phyloP scores from a whole-genome alignment of 768 basidiomycete species.

The Pisolithus microcarpus region DNA sequence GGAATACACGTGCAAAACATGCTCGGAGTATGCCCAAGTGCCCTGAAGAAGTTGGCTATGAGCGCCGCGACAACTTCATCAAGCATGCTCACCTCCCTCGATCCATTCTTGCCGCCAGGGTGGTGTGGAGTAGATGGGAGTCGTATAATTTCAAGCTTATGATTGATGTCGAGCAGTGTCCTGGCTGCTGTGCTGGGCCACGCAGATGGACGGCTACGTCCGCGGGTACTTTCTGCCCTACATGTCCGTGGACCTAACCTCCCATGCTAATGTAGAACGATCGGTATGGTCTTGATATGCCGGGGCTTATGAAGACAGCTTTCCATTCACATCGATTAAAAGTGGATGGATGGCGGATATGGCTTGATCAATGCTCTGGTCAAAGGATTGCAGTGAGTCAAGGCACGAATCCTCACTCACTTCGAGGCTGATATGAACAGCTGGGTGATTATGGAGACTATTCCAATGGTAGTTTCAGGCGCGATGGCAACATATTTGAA shows the following conservation, averaged over 20 bases:
- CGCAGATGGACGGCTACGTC: too few relatives aligned
- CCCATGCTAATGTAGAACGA: too few relatives aligned
- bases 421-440: background rate
- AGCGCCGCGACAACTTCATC: background rate
- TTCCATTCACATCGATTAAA: background rate
- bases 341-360: too few relatives aligned
- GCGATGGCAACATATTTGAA: background rate
- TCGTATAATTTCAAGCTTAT: background rate
- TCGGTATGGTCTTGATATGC: background rate
- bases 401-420: too few relatives aligned
- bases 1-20: too few relatives aligned
- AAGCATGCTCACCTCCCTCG: background rate
- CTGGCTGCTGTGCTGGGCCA: background rate
- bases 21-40: too few relatives aligned
- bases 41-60: too few relatives aligned
- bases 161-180: background rate
- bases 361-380: background rate
- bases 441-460: background rate
- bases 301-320: background rate
- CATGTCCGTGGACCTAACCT: background rate
- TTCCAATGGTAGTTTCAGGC: background rate
- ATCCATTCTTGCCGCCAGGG: background rate
- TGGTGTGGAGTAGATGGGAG: background rate
- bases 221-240: background rate
- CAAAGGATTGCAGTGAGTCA: background rate